Percentiles rank a stretch among this genome's conserved stretches.
These are phyloP conservation scores for Chlorella sorokiniana DNA, from an alignment of 139 green algal species.

Conservation along the genomic window DNA sequence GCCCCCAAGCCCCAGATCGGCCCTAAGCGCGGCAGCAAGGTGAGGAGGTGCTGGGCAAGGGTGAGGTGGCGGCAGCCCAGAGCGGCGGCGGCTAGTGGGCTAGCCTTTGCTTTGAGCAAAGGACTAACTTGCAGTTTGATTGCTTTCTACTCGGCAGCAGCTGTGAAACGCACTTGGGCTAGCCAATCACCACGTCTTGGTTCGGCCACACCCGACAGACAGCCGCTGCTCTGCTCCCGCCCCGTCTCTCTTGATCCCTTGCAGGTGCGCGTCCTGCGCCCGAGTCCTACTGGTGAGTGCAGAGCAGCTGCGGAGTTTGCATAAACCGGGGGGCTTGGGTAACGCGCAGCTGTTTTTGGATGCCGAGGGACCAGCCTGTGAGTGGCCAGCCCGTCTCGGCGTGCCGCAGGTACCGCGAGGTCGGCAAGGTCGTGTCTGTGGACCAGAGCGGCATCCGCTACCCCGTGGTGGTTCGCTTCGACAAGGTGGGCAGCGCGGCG, in stretches of 20 bases:
- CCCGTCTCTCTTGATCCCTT: background rate
- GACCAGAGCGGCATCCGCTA: conserved; percentile 97
- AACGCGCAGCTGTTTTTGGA: too few relatives aligned
- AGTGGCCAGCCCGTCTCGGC: background rate
- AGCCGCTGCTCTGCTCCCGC: background rate
- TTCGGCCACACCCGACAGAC: too few relatives aligned
- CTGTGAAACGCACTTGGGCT: too few relatives aligned
- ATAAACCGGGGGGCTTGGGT: background rate
- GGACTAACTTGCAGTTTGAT: too few relatives aligned
- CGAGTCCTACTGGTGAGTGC: conserved; percentile 95
- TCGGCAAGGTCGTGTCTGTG: conserved; percentile 98
- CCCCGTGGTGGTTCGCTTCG: conserved; percentile 97
- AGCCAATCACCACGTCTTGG: too few relatives aligned
- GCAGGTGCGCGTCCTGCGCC: conserved; percentile 95
- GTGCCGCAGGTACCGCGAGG: conserved; percentile 82
- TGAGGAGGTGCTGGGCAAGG: conserved; percentile 46
- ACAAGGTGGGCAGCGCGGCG: conserved; percentile 96
- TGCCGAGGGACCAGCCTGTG: background rate
- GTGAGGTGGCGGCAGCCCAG: background rate
- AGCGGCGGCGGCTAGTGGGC: background rate
- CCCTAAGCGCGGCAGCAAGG: conserved; percentile 82
- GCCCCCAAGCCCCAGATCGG: conserved; percentile 68
- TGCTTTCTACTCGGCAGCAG: too few relatives aligned
- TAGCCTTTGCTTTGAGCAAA: too few relatives aligned
- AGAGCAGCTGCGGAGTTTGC: background rate